Evolutionary conservation across 768 basidiomycete species (phyloP).

Genomic region (Boletus rubescentipes): DNA sequence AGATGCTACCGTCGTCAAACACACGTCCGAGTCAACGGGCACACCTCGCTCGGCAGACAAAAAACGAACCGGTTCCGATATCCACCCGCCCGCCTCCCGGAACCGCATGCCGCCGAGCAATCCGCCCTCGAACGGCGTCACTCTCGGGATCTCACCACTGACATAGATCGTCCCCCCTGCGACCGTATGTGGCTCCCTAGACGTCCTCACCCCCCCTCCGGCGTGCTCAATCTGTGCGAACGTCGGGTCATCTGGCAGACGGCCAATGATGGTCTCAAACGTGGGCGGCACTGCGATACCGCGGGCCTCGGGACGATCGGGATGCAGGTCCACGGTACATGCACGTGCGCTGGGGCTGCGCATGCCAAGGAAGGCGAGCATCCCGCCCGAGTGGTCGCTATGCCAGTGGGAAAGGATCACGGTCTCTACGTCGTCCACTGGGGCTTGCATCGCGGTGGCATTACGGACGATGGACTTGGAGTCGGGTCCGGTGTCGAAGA

Average conservation of each 20-base stretch:
- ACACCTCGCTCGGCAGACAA: neutral
- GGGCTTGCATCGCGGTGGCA: slow-evolving; percentile 55
- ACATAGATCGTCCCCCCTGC: slow-evolving; percentile 66
- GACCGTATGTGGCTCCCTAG: slow-evolving; percentile 61
- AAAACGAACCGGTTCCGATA: slow-evolving; percentile 49
- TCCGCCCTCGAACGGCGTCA: slow-evolving; percentile 67
- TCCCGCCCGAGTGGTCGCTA: slow-evolving; percentile 70
- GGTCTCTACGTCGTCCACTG: slow-evolving; percentile 53
- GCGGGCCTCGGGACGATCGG: slow-evolving; percentile 67
- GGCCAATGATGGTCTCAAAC: slow-evolving; percentile 54
- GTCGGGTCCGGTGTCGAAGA: slow-evolving; percentile 88
- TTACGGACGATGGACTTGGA: slow-evolving; percentile 74
- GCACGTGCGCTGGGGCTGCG: slow-evolving; percentile 31
- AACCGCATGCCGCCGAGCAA: slow-evolving; percentile 68
- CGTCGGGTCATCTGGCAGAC: slow-evolving; percentile 68
- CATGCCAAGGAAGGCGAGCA: slow-evolving; percentile 60
- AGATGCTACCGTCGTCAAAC: slow-evolving; percentile 48
- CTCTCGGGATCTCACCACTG: slow-evolving; percentile 77
- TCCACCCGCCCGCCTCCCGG: slow-evolving; percentile 44
- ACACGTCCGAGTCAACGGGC: neutral
- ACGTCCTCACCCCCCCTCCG: slow-evolving; percentile 57
- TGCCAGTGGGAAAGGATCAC: slow-evolving; percentile 83
- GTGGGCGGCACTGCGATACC: slow-evolving; percentile 70
- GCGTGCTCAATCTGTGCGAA: slow-evolving; percentile 59
- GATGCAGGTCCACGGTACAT: slow-evolving; percentile 73